Evolutionary conservation across 345 rosid species (phyloP).

Genomic region (Syzygium oleosum): DNA sequence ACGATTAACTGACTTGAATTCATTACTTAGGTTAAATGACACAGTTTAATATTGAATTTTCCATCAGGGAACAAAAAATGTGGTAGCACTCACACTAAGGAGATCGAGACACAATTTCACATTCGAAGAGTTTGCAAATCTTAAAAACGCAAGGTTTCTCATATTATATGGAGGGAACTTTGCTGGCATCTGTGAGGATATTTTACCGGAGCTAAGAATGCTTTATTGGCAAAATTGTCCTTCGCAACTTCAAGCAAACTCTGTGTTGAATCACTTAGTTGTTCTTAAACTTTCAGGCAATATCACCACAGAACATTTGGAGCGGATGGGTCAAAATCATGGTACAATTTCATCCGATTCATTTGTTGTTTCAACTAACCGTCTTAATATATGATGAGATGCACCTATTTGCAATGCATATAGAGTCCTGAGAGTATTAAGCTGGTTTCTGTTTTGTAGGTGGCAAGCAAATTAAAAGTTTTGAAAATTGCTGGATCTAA

Average conservation of each 20-base stretch:
- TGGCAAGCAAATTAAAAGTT: neutral
- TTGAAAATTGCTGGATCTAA: neutral
- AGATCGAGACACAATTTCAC: rapidly evolving
- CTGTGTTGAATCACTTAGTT: neutral
- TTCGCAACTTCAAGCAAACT: neutral
- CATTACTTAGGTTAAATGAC: neutral
- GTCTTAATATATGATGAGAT: neutral
- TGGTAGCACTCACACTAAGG: neutral
- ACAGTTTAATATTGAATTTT: neutral
- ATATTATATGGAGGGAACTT: neutral
- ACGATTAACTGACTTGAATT: neutral
- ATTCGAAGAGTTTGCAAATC: rapidly evolving
- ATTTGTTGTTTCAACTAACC: neutral
- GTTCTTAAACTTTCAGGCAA: neutral
- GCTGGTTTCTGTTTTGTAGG: neutral
- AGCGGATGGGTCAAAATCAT: neutral
- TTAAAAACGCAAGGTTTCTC: neutral
- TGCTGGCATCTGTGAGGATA: neutral
- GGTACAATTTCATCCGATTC: neutral
- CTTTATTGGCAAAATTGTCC: neutral
- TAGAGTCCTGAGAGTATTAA: rapidly evolving
- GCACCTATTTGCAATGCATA: neutral
- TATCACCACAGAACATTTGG: neutral
- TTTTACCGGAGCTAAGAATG: neutral
- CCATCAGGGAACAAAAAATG: neutral